Base-by-base conservation (phyloP, 805 yeast species). In the Komagataella kurtzmanii region DNA sequence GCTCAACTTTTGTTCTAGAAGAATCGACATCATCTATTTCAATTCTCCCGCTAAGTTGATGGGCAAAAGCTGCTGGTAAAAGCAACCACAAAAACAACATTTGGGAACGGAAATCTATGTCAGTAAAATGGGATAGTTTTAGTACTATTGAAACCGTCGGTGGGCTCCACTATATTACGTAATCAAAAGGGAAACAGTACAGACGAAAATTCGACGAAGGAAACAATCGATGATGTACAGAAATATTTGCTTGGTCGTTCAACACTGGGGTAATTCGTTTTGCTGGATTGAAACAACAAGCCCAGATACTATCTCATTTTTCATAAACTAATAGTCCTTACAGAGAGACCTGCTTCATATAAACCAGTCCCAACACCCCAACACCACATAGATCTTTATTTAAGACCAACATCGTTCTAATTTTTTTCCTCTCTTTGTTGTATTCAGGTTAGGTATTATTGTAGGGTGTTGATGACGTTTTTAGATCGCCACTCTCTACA, bases 401-500 rank as follows among this genome's bases (percentile, higher is more conserved):
- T 10, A 30, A 30, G 40, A 5, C 40, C 14, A 14, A 3, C 47
- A 3, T 30, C 12, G 43, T 24, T 44, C 24, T 19, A n/a, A 46
- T 43, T 46, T 43, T 24, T 40, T 45, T 30, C 18, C 49, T 36
- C 48, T 49, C 51, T 24, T 14, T 24, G 23, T 50, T 43, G 52
- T 50, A 50, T 49, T 45, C 40, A 46, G 49, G 52, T 14, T 40
- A 14, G 44, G 52, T 50, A 50, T 50, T 66, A 66, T 66, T 66
- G 70, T 66, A 65, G 70, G 69, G 70, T 58, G 68, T 61, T 59
- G 61, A 62, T 62, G 66, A 59, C 67, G 55, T 44, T 45, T 52
- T 43, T 60, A 66, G 70, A 57, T 65, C 63, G 65, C 63, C 67
- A 52, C 68, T 67, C 70, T 65, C 70, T 66, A 66, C 69, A 66